These are phyloP conservation scores for Prillingera fragicola DNA, from an alignment of 1,284 basidiomycete species.

Conservation along the genomic window DNA sequence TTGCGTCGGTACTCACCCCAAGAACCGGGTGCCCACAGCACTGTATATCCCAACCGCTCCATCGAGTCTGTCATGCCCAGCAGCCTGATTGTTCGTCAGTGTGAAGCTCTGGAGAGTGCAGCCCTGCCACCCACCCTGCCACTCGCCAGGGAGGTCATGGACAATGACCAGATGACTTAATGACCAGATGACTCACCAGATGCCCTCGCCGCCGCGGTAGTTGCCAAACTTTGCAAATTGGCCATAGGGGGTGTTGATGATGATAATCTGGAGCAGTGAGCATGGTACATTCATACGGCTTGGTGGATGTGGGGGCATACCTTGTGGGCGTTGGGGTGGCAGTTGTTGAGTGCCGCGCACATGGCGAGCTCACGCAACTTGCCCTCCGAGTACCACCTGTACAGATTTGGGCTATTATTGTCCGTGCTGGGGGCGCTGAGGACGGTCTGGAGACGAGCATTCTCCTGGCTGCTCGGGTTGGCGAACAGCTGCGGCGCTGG, in stretches of 20 bases:
- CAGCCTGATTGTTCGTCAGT: too few species aligned
- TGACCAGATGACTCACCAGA: slow-evolving; percentile 3
- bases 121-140: too few species aligned
- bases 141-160: too few species aligned
- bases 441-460: too few species aligned
- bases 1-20: slow-evolving; percentile 19
- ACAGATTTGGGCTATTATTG: too few species aligned
- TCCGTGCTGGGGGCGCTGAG: too few species aligned
- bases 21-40: slow-evolving; percentile 17
- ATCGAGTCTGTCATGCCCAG: slow-evolving; percentile 13
- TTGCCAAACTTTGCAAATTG: neutral
- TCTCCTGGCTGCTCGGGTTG: too few species aligned
- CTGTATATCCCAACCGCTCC: slow-evolving; percentile 22
- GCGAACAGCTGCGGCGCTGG: too few species aligned
- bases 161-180: too few species aligned
- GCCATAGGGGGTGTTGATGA: slow-evolving; percentile 6
- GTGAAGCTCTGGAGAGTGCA: too few species aligned
- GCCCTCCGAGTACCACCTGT: neutral
- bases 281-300: too few species aligned
- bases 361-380: neutral
- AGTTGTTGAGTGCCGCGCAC: neutral
- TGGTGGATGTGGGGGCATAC: too few species aligned
- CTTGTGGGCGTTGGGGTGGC: neutral
- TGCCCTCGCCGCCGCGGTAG: slow-evolving; percentile 7
- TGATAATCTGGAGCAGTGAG: neutral